Conservation (phyloP, 1,284 basidiomycete species). For the Fistulina hepatica region DNA sequence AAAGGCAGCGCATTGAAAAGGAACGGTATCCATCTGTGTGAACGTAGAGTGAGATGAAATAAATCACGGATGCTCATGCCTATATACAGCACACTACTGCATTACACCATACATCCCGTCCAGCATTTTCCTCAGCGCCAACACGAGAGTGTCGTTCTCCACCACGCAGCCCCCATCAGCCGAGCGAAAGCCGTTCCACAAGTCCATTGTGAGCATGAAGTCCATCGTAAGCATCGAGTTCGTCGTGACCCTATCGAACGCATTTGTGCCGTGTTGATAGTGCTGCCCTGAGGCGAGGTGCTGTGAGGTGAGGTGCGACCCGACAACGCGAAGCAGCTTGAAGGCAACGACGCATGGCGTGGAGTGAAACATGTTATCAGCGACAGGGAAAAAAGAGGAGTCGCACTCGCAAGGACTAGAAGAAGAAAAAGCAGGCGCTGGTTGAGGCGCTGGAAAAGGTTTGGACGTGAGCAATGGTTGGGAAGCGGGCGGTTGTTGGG, state of each 20-base stretch:
- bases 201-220: neutral
- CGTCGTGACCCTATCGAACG: too few species aligned
- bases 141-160: neutral
- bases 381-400: neutral
- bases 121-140: neutral
- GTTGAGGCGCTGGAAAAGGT: neutral
- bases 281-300: too few species aligned
- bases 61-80: too few species aligned
- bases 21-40: too few species aligned
- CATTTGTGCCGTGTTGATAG: too few species aligned
- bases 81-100: too few species aligned
- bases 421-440: neutral
- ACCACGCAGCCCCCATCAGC: neutral
- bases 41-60: too few species aligned
- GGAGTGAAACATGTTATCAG: neutral
- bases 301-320: neutral
- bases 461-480: neutral
- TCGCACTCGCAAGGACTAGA: neutral
- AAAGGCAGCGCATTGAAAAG: too few species aligned
- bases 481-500: neutral
- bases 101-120: too few species aligned
- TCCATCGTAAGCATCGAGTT: too few species aligned
- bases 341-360: neutral
- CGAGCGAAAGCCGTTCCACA: neutral
- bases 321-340: neutral